phyloP scores from a whole-genome alignment of 495 filamentous ascomycete genomes.

The Baudoinia panamericana region DNA sequence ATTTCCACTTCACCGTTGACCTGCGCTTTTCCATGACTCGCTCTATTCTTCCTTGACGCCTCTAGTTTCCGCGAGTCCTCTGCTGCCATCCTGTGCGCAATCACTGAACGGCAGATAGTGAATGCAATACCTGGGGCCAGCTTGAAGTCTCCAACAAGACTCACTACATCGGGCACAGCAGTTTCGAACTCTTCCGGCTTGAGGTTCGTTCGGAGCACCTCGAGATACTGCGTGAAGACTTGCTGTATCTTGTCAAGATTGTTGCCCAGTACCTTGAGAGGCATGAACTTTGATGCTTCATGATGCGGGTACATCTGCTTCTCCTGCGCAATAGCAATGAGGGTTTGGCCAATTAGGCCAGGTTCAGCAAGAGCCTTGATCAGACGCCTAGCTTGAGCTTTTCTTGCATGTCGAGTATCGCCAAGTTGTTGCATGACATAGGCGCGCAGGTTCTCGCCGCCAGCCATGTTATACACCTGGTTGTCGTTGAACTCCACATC shows the following conservation, averaged over 20 bases:
- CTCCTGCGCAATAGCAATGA: conserved; percentile 84
- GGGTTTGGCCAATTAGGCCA: conserved; percentile 58
- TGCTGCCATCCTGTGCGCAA: conserved; percentile 42
- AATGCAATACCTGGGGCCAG: conserved; percentile 77
- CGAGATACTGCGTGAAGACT: conserved; percentile 74
- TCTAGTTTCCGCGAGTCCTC: conserved; percentile 21
- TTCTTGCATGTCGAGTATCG: conserved; percentile 60
- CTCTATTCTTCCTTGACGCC: conserved; percentile 5
- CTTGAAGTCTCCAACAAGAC: conserved; percentile 65
- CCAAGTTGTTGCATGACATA: conserved; percentile 64
- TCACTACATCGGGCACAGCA: conserved; percentile 60
- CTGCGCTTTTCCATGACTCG: conserved; percentile 8
- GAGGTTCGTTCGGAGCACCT: conserved; percentile 70
- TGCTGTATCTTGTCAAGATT: conserved; percentile 82
- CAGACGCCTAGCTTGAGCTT: conserved; percentile 51
- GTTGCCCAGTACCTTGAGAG: conserved; percentile 68
- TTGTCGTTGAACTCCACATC: conserved; percentile 74
- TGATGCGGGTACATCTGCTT: conserved; percentile 66
- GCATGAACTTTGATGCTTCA: conserved; percentile 49
- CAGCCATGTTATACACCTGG: conserved; percentile 74
- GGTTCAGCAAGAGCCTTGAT: conserved; percentile 64
- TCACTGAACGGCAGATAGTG: conserved; percentile 62
- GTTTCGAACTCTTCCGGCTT: conserved; percentile 64
- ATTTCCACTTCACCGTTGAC: conserved; percentile 26
- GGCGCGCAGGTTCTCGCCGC: conserved; percentile 62